Evolutionary conservation across 257 asterid genomes (phyloP).

Genomic region (Catharanthus roseus): DNA sequence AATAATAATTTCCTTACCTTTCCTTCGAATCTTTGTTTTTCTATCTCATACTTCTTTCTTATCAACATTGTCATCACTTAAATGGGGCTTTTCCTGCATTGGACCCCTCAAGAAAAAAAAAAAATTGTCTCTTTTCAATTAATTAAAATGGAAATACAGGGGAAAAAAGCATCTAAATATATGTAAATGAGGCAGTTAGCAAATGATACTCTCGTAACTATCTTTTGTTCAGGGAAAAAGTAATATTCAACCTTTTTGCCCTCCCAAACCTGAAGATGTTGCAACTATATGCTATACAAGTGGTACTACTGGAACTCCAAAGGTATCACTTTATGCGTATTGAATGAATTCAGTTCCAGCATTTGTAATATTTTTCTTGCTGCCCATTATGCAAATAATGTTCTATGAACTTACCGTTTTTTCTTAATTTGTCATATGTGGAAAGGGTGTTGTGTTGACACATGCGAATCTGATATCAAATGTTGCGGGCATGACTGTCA

Average conservation of each 20-base stretch:
- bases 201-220: neutral
- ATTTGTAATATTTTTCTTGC: neutral
- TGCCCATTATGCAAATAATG: conserved; percentile 8
- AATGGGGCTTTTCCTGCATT: neutral
- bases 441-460: conserved; percentile 78
- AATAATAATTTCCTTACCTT: neutral
- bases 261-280: conserved; percentile 76
- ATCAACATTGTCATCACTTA: neutral
- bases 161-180: too few relatives aligned
- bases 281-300: conserved; percentile 98
- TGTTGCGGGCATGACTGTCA: conserved; percentile 56
- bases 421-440: conserved; percentile 18
- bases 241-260: conserved; percentile 61
- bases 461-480: conserved; percentile 79
- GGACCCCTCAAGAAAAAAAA: too few relatives aligned
- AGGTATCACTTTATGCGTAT: conserved; percentile 38
- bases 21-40: neutral
- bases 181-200: neutral
- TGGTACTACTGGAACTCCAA: conserved; percentile 98
- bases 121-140: neutral
- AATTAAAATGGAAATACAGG: neutral
- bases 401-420: neutral
- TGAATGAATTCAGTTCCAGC: conserved; percentile 18
- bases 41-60: neutral
- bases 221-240: conserved; percentile 49